Base-by-base conservation (phyloP, 345 rosid species). In the Populus alba region DNA sequence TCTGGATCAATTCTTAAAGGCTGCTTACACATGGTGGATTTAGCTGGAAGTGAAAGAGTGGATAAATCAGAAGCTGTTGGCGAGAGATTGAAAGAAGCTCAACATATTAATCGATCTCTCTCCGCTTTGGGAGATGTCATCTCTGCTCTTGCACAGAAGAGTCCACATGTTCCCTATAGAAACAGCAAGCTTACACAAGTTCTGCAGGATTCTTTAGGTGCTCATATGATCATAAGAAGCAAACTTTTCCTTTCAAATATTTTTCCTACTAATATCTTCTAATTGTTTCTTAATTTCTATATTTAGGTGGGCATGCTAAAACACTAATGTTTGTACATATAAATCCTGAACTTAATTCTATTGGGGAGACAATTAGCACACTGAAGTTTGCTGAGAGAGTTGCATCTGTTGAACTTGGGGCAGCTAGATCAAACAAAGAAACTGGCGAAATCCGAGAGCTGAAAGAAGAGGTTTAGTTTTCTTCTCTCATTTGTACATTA, bases 181-280 rank as follows among this genome's bases (percentile, higher is more conserved):
- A 96, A 96, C 37, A 96, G 98, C 97, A 96, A 96, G 80, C 97
- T 96, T 70, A 96, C 98, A 37, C 99, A 96, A 89, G 94, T 96
- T 41, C 74, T 96, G 23, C 99, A 96, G 55, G 98, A 94, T 78
- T 94, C 99, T 76, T 85, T 96, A 81, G 98, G 99, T 96, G 85
- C n/a, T 2, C 66, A 68, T 73, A 66, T 31, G 31, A 6, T 67
- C 16, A 57, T 3, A 11, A 15, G 6, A 25, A 25, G 68, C 22
- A 31, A 66, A 16, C 22, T 74, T 37, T 57, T 47, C 41, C 31
- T 33, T 2, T 7, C 20, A 8, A 49, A 55, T 68, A 27, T n/a
- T 45, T 27, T 76, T 65, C 61, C 66, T 18, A 20, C 22, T 73
- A 41, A 59, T 23, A 41, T 41, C 20, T 25, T 76, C 68, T 65